A percentile compares a stretch with the other conserved stretches of the same genome.
Conservation (phyloP, 2,329 filamentous ascomycete genomes). For the Fusarium temperatum region DNA sequence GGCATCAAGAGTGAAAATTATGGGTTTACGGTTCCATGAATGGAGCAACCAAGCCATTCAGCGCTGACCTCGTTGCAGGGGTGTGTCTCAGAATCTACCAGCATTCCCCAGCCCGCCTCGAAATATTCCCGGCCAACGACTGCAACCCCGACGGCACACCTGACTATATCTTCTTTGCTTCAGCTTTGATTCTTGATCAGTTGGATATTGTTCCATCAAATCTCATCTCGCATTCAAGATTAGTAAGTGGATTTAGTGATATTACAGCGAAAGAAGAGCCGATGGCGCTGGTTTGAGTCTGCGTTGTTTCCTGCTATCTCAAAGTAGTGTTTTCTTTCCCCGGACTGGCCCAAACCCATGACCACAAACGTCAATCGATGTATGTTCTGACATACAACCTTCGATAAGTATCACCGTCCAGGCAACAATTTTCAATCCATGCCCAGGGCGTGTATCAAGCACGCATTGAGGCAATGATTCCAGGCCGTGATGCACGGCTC, state of each 20-base stretch:
- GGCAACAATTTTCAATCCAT: not conserved
- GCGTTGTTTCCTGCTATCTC: slow-evolving; percentile 1
- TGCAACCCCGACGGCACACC: slow-evolving; percentile 40
- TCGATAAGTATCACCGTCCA: not conserved
- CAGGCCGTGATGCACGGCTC: not conserved
- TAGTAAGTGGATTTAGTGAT: slow-evolving; percentile 38
- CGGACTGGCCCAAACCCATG: slow-evolving; percentile 12
- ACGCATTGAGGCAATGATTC: no score
- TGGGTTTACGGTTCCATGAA: slow-evolving; percentile 21
- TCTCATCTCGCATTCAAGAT: slow-evolving; percentile 42
- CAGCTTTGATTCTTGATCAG: slow-evolving; percentile 18
- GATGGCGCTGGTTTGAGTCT: slow-evolving; percentile 33
- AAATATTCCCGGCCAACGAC: slow-evolving; percentile 23
- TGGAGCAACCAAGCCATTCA: slow-evolving; percentile 22
- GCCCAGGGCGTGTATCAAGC: not conserved
- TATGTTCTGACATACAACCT: slow-evolving; percentile 7
- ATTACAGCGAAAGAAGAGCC: slow-evolving; percentile 42
- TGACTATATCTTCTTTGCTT: slow-evolving; percentile 24
- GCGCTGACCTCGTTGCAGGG: slow-evolving; percentile 23
- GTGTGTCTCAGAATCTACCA: slow-evolving; percentile 41
- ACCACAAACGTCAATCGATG: not conserved
- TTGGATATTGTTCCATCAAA: slow-evolving; percentile 26
- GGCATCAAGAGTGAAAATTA: slow-evolving; percentile 21
- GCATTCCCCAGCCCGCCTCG: slow-evolving; percentile 42
- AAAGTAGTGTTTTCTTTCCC: slow-evolving; percentile 27